These are phyloP conservation scores for Chrysosporium keratinophilum DNA, from an alignment of 2,329 filamentous ascomycete species.

Conservation along the genomic window DNA sequence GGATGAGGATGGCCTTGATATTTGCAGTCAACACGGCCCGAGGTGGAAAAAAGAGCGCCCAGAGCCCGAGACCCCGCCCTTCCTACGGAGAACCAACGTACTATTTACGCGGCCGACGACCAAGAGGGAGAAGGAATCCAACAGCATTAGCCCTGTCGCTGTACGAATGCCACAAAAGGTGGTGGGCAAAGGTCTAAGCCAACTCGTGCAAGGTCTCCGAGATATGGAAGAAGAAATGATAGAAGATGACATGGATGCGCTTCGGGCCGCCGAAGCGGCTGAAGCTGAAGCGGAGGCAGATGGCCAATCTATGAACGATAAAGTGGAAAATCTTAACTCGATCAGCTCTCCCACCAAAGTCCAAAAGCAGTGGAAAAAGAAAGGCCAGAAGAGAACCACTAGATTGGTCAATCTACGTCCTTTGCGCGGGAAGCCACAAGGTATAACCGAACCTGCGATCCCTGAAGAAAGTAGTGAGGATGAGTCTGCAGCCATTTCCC, in stretches of 20 bases:
- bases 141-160: constrained; percentile 29
- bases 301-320: constrained; percentile 23
- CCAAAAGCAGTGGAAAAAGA: constrained; percentile 35
- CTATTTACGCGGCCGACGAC: constrained; percentile 20
- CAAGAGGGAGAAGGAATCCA: constrained; percentile 12
- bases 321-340: constrained; percentile 2
- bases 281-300: constrained; percentile 22
- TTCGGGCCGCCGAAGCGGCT: constrained; percentile 36
- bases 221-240: constrained; percentile 34
- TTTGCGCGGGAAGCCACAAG: constrained; percentile 26
- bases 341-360: constrained; percentile 9
- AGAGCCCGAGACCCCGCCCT: constrained; percentile 31
- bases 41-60: neutral
- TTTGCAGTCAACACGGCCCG: neutral
- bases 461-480: constrained; percentile 19
- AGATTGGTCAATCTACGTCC: constrained; percentile 37
- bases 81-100: constrained; percentile 31
- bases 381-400: constrained; percentile 41
- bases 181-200: constrained; percentile 32
- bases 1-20: neutral
- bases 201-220: constrained; percentile 31
- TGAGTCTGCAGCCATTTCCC: constrained; percentile 24
- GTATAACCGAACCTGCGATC: constrained; percentile 18
- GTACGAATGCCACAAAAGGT: constrained; percentile 29
- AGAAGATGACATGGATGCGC: constrained; percentile 36